Percentiles rank a stretch among this genome's conserved stretches.
phyloP scores from a whole-genome alignment of 139 green algal genomes.

The Chlamydomonas applanata region DNA sequence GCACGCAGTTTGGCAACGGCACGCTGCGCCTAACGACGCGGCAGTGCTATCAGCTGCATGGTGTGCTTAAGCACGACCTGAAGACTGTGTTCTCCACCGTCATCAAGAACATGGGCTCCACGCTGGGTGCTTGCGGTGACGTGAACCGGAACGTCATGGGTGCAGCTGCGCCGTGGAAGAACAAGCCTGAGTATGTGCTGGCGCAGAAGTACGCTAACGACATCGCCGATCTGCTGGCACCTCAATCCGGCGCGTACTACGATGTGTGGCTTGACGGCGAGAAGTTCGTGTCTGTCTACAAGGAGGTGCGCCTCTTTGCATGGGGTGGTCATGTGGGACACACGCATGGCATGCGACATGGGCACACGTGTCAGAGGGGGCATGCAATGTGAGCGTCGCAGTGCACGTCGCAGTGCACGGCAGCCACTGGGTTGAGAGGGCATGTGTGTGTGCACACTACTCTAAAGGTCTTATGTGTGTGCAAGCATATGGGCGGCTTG shows the following conservation, averaged over 20 bases:
- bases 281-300: constrained; percentile 90
- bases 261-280: constrained; percentile 99
- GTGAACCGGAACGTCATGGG: constrained; percentile 96
- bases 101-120: constrained; percentile 98
- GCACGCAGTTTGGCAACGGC: constrained; percentile 94
- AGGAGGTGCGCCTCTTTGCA: constrained; percentile 82
- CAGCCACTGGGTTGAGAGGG: too few species aligned
- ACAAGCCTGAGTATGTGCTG: constrained; percentile 85
- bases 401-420: too few species aligned
- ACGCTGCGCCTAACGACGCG: constrained; percentile 97
- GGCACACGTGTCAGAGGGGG: too few species aligned
- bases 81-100: constrained; percentile 97
- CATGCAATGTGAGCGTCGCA: too few species aligned
- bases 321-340: too few species aligned
- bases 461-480: too few species aligned
- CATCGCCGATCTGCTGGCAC: constrained; percentile 75
- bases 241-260: constrained; percentile 97
- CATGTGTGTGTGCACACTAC: too few species aligned
- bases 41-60: constrained; percentile 98
- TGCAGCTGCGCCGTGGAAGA: constrained; percentile 71
- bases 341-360: too few species aligned
- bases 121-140: constrained; percentile 94
- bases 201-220: constrained; percentile 82
- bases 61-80: constrained; percentile 96
- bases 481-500: too few species aligned